Conservation (phyloP, 2,329 filamentous ascomycete genomes). For the Aureobasidium uvarum region DNA sequence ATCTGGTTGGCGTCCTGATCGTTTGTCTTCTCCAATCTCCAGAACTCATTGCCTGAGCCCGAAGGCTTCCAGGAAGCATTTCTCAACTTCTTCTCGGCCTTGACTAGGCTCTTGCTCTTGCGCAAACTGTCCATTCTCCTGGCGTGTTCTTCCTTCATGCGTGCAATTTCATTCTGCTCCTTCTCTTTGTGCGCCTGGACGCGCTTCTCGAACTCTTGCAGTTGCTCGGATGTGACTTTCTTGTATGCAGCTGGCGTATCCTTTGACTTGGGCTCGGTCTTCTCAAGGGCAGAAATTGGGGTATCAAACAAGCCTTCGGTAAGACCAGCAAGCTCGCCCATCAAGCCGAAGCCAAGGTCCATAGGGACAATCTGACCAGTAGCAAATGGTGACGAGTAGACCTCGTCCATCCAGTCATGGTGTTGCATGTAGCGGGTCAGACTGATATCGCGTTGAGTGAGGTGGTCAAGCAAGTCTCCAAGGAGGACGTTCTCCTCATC, state of each 20-base stretch:
- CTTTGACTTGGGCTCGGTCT: constrained; percentile 37
- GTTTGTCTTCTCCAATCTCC: constrained; percentile 58
- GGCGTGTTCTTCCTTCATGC: constrained; percentile 76
- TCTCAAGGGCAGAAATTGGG: constrained; percentile 38
- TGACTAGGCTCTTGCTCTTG: constrained; percentile 65
- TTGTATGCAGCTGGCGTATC: constrained; percentile 32
- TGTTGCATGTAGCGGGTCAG: constrained; percentile 86
- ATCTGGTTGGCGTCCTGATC: constrained; percentile 68
- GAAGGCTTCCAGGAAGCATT: constrained; percentile 57
- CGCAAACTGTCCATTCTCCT: constrained; percentile 72
- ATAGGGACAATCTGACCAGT: constrained; percentile 81
- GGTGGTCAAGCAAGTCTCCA: constrained; percentile 84
- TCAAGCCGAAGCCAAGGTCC: constrained; percentile 76
- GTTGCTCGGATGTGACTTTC: constrained; percentile 69
- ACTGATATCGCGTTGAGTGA: constrained; percentile 88
- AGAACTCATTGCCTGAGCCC: constrained; percentile 59
- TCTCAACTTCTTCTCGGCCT: constrained; percentile 74
- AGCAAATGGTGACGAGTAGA: constrained; percentile 85
- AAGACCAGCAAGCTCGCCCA: constrained; percentile 73
- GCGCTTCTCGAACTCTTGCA: constrained; percentile 79
- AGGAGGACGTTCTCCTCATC: constrained; percentile 87
- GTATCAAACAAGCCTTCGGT: constrained; percentile 83
- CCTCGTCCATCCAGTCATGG: constrained; percentile 99
- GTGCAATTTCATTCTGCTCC: constrained; percentile 77
- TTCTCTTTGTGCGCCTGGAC: constrained; percentile 69